Base-by-base conservation (phyloP, 2,329 filamentous ascomycete genomes). In the Immersiporthe knoxdaviesiana region DNA sequence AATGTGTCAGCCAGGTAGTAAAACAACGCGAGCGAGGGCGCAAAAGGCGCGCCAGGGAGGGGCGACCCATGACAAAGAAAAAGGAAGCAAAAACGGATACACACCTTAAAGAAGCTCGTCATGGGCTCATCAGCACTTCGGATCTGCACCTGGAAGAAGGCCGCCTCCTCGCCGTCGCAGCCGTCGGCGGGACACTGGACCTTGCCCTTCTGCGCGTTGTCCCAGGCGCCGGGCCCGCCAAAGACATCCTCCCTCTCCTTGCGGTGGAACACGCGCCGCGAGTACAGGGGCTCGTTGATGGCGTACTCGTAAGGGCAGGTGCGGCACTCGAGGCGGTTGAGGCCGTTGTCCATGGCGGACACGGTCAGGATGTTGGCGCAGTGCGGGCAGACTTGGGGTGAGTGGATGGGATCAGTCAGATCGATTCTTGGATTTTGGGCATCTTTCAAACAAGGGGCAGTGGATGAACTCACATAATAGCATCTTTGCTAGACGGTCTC, bases 121-220 rank as follows among this genome's bases (percentile, higher is more conserved):
- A 97, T 97, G 71, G 96, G 96, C 85, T 99, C 96, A 82, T 99
- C 96, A 65, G 96, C 96, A 84, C 93, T 97, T 75, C 96, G 90
- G 81, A 98, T 98, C 86, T 99, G 96, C 75, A 98, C 90, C 84
- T 97, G 93, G 84, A 94, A 97, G 84, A 95, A 98, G 72, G 94
- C 97, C 3, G 96, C 96, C 82, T 93, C 89, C 71, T 89, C 86
- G 72, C 93, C 93, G 76, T 92, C 86, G 84, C 96, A 99, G 68
- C 86, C 86, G 54, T 94, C 90, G 72, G 90, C 90, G 35, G 92
- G 89, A 80, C 96, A 99, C 85, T 96, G 92, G 63, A 91, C 91
- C 68, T 87, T 84, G 39, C 90, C 89, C 85, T 94, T 95, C 78
- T 97, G 91, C 70, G 94, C 94, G 78, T 97, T 97, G 75, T 94